Evolutionary conservation across 1,139 yeast genomes (phyloP), one percentile per base, ranked within the genome.

Genomic region (Saccharomyces hybrid): DNA sequence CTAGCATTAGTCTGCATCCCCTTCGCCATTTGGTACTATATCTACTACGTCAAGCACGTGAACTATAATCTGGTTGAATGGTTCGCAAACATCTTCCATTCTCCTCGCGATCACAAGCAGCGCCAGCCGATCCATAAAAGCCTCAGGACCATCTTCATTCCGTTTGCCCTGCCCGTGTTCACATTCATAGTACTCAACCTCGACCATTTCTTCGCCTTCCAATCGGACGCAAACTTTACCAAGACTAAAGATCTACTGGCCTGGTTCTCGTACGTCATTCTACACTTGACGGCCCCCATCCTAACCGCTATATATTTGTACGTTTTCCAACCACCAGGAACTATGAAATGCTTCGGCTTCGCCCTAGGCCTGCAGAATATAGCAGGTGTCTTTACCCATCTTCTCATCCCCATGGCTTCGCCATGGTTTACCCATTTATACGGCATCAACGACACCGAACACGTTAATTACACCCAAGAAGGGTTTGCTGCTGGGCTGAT

Each of bases 401-500:
- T 84, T 50, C 55, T 76, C 12, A 74, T 83, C 62, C 88, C 89
- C 14, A 82, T 81, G 64, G 86, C 88, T 0, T 85, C 88, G 1
- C 89, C 89, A 4, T 83, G 88, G 86, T 84, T 82, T 65, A 78
- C 82, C 51, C 84, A 81, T 63, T 59, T 81, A 62, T 75, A 83
- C 62, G 86, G 86, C 2, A 76, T 78, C 38, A 76, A 80, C 57
- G 75, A 78, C 49, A 65, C 66, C 0, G 84, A 84, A 1, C 69
- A 69, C 51, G 68, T 66, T 38, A 74, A 76, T 61, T 84, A 84
- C 65, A 80, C 78, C 46, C 79, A 80, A 74, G 80, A 80, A 2
- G 88, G 88, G 6, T 84, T 80, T 65, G 86, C 88, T 1, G 89
- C 88, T 2, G 88, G 88, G 1, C 71, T 84, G 52, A 79, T 82